These are phyloP conservation scores for Thalia dealbata DNA, from an alignment of 176 grass and related monocot species.

Conservation along the genomic window DNA sequence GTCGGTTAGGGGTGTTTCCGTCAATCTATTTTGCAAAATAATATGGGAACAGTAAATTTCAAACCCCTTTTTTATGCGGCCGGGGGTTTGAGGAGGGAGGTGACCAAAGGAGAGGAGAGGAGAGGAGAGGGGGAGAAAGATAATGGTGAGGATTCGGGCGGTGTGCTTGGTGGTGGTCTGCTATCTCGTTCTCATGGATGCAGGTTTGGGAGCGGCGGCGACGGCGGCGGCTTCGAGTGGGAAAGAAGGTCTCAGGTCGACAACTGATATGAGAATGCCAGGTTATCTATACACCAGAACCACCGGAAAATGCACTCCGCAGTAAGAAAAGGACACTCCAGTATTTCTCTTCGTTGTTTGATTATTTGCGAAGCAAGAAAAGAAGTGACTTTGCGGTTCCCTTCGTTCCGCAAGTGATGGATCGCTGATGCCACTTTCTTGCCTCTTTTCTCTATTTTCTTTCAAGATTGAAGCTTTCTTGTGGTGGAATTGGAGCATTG, in stretches of 20 bases:
- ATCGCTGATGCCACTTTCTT: neutral
- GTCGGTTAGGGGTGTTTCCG: neutral
- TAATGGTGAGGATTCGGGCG: neutral
- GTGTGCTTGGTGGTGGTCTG: neutral
- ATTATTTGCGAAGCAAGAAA: neutral
- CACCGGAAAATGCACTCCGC: conserved; percentile 71
- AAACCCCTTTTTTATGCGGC: neutral
- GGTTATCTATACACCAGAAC: conserved; percentile 85
- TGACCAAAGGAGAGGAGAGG: neutral
- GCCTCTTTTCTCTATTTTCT: neutral
- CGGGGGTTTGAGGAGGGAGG: neutral
- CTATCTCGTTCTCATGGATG: neutral
- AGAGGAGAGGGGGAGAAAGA: neutral
- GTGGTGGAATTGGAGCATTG: neutral
- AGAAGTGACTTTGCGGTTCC: neutral
- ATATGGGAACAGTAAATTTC: neutral
- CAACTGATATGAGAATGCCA: conserved; percentile 33
- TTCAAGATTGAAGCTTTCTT: neutral
- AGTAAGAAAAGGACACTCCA: conserved; percentile 38
- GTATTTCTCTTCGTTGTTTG: neutral
- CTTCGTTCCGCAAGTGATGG: neutral
- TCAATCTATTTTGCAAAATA: neutral
- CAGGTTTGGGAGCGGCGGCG: neutral
- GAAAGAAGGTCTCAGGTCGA: neutral
- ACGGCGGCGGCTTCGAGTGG: neutral